Conservation (phyloP, 2,329 filamentous ascomycete species). For the Diaporthe citriasiana region DNA sequence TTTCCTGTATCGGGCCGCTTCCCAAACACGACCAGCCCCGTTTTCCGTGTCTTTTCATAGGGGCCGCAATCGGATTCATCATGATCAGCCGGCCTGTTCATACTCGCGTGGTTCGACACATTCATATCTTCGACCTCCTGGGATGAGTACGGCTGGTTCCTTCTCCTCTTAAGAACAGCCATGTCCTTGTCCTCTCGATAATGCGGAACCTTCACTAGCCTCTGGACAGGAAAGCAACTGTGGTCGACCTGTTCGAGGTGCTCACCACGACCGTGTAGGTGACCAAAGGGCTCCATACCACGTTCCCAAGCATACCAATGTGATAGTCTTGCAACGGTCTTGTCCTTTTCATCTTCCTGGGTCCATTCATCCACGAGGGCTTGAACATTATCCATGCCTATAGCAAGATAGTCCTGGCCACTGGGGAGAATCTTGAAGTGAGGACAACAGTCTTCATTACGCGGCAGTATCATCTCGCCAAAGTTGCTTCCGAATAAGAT, state of each 20-base stretch:
- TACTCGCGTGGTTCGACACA: neutral
- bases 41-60: neutral
- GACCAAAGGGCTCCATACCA: neutral
- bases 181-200: neutral
- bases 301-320: neutral
- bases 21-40: neutral
- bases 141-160: neutral
- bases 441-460: neutral
- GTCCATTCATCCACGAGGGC: neutral
- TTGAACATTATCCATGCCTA: neutral
- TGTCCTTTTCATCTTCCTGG: neutral
- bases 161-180: neutral
- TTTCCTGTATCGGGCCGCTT: neutral
- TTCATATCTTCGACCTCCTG: neutral
- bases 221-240: constrained; percentile 6
- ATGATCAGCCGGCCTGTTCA: neutral
- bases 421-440: neutral
- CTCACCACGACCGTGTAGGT: neutral
- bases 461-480: neutral
- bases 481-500: neutral
- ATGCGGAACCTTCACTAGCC: neutral
- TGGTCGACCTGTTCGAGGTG: neutral
- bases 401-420: neutral
- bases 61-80: rapidly evolving
- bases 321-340: neutral